phyloP scores from a whole-genome alignment of 1,284 basidiomycete genomes.

The Melampsora americana region DNA sequence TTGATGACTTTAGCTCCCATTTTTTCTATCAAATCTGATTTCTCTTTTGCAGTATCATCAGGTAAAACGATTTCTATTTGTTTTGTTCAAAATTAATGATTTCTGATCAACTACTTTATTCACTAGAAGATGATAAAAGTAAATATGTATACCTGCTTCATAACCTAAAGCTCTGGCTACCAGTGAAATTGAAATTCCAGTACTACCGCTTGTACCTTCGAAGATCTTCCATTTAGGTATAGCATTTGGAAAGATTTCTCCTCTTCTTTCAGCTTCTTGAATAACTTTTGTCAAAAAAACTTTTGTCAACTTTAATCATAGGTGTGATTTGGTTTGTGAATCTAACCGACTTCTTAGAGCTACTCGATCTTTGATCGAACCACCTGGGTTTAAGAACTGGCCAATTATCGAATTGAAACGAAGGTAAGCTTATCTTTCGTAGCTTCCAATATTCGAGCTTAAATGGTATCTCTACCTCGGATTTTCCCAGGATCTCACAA shows the following conservation, averaged over 20 bases:
- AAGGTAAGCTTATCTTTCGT: conserved; percentile 45
- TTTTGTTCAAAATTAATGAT: conserved; percentile 56
- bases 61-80: conserved; percentile 75
- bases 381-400: conserved; percentile 91
- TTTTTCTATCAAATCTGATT: conserved; percentile 74
- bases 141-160: conserved; percentile 58
- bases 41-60: conserved; percentile 72
- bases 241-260: conserved; percentile 77
- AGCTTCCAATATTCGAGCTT: conserved; percentile 63
- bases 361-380: conserved; percentile 95
- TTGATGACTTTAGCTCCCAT: conserved; percentile 83
- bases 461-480: neutral
- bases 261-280: conserved; percentile 81
- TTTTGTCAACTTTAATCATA: too few relatives aligned
- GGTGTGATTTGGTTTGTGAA: too few relatives aligned
- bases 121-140: neutral
- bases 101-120: neutral
- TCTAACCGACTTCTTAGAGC: conserved; percentile 73
- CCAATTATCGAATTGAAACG: conserved; percentile 23
- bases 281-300: conserved; percentile 64
- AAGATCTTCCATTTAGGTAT: conserved; percentile 77
- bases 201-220: conserved; percentile 95
- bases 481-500: conserved; percentile 73
- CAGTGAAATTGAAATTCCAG: conserved; percentile 92
- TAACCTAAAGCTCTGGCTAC: conserved; percentile 72